Conservation (phyloP, 495 filamentous ascomycete genomes). For the Penicillium samsonianum region DNA sequence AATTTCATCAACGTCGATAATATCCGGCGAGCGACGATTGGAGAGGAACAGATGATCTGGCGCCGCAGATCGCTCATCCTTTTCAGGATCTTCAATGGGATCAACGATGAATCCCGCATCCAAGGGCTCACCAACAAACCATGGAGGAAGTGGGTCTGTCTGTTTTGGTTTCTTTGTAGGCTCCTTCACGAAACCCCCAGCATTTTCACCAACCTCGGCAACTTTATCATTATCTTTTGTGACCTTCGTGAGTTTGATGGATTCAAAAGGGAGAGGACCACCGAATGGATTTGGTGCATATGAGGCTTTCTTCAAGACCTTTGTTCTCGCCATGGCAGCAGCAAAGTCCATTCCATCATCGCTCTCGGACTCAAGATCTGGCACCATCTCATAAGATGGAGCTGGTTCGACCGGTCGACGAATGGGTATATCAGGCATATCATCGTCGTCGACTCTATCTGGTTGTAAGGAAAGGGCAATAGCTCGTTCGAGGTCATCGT, state of each 20-base stretch:
- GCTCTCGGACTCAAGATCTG: conserved; percentile 32
- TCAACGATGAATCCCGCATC: conserved; percentile 41
- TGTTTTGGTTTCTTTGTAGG: conserved; percentile 48
- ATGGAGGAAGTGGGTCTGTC: conserved; percentile 74
- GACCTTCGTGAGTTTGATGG: conserved; percentile 65
- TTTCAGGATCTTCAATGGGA: conserved; percentile 25
- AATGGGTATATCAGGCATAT: conserved; percentile 38
- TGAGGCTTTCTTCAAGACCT: conserved; percentile 32
- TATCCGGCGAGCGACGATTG: conserved; percentile 41
- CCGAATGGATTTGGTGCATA: conserved; percentile 45
- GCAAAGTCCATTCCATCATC: conserved; percentile 49
- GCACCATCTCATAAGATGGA: conserved; percentile 16
- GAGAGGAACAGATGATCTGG: conserved; percentile 43
- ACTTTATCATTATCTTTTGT: conserved; percentile 4
- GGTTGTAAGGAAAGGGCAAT: conserved; percentile 76
- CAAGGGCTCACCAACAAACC: conserved; percentile 60
- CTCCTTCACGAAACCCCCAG: conserved; percentile 70
- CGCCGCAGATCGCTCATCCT: conserved; percentile 26
- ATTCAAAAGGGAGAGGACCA: conserved; percentile 89
- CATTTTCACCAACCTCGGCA: conserved; percentile 49
- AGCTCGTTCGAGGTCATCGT: conserved; percentile 76
- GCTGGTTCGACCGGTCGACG: conserved; percentile 27
- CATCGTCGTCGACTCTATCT: conserved; percentile 30
- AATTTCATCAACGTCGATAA: conserved; percentile 48
- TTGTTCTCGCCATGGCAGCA: conserved; percentile 45